phyloP scores from a whole-genome alignment of 164 flowering plant genomes.

The Protea cynaroides region DNA sequence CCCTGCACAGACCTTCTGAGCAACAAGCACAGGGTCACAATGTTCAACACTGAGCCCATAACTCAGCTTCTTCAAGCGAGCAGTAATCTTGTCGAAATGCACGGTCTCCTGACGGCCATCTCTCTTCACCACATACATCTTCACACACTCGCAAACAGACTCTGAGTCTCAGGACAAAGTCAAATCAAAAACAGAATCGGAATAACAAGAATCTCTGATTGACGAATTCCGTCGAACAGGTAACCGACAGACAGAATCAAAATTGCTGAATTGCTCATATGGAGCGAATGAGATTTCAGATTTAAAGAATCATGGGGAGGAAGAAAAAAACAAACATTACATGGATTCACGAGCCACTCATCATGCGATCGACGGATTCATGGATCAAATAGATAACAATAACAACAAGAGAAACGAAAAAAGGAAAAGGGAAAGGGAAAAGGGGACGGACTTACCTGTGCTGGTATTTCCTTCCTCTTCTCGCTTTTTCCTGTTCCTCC shows the following conservation, averaged over 20 bases:
- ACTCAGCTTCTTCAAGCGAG: slow-evolving; percentile 94
- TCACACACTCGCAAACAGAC: background rate
- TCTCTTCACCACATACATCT: slow-evolving; percentile 94
- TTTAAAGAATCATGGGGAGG: background rate
- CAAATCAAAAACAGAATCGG: too few relatives aligned
- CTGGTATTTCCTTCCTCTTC: too few relatives aligned
- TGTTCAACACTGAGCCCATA: slow-evolving; percentile 88
- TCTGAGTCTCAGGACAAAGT: background rate
- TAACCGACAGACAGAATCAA: background rate
- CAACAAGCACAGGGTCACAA: slow-evolving; percentile 90
- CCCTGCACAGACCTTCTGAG: slow-evolving; percentile 98
- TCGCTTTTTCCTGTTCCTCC: too few relatives aligned
- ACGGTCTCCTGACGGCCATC: slow-evolving; percentile 94
- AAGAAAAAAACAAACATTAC: too few relatives aligned
- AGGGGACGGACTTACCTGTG: too few relatives aligned
- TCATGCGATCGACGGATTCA: too few relatives aligned
- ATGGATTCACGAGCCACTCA: too few relatives aligned
- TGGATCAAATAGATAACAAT: too few relatives aligned
- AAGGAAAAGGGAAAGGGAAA: too few relatives aligned
- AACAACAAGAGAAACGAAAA: too few relatives aligned
- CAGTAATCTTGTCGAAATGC: slow-evolving; percentile 95
- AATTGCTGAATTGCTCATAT: background rate
- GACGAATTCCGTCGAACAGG: background rate
- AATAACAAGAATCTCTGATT: background rate
- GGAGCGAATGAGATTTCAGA: background rate